Conservation (phyloP, 768 basidiomycete species). For the Russula griseocarnosa region DNA sequence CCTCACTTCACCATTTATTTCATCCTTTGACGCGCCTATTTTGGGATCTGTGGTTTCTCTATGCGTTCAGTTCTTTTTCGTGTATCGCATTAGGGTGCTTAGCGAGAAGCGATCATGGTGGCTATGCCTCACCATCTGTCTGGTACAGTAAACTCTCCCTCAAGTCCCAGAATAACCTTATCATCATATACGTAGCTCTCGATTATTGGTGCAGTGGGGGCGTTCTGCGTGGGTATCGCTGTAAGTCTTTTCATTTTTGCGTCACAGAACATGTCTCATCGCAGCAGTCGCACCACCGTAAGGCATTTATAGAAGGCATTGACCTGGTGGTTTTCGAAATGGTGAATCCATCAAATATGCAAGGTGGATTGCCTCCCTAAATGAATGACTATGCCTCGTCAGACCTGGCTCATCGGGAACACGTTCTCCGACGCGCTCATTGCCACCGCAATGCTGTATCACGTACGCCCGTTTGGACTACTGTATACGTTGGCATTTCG, state of each 20-base stretch:
- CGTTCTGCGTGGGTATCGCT: slow-evolving; percentile 1
- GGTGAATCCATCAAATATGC: neutral
- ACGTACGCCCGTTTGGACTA: neutral
- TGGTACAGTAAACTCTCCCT: neutral
- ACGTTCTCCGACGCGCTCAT: slow-evolving; percentile 12
- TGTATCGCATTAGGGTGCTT: slow-evolving; percentile 32
- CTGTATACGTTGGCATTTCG: neutral
- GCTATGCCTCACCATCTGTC: neutral
- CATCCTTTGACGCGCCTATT: slow-evolving; percentile 32
- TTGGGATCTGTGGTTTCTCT: slow-evolving; percentile 32
- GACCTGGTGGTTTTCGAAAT: neutral
- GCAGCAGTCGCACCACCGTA: neutral
- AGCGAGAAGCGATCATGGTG: neutral
- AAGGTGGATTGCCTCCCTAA: neutral
- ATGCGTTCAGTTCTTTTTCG: slow-evolving; percentile 35
- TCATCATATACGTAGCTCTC: neutral
- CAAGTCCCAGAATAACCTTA: neutral
- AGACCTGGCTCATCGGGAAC: slow-evolving; percentile 17
- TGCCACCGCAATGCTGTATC: slow-evolving; percentile 6
- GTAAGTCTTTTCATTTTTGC: neutral
- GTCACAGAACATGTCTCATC: neutral
- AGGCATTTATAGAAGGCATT: neutral
- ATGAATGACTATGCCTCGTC: neutral
- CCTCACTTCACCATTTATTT: slow-evolving; percentile 28
- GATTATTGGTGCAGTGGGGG: neutral